Conservation (phyloP, 768 basidiomycete species). For the Pleurotus sapidus region DNA sequence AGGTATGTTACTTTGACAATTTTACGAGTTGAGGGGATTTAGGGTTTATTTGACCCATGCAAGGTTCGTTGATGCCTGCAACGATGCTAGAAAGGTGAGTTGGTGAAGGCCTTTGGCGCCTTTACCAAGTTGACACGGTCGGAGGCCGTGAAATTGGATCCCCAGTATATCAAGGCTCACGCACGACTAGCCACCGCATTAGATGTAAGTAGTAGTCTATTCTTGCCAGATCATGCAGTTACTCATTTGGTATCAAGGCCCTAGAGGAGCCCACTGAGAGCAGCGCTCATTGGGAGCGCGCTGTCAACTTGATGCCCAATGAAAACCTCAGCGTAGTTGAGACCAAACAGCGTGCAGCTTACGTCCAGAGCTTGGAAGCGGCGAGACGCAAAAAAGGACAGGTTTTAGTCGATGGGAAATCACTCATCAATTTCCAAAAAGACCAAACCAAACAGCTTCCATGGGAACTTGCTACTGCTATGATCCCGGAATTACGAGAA, state of each 20-base stretch:
- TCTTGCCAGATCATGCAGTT: not conserved
- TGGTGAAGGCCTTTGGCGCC: not conserved
- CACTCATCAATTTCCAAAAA: not conserved
- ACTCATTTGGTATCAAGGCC: constrained; percentile 12
- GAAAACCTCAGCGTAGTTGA: constrained; percentile 27
- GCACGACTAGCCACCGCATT: constrained; percentile 32
- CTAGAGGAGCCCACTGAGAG: constrained; percentile 16
- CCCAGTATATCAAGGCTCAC: constrained; percentile 40
- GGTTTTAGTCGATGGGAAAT: not conserved
- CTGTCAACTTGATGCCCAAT: constrained; percentile 24
- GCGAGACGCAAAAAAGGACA: constrained; percentile 12
- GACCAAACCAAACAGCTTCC: constrained; percentile 7
- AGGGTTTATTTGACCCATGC: too few relatives aligned
- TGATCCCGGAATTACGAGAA: constrained; percentile 6
- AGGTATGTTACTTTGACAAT: not conserved
- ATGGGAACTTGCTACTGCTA: constrained; percentile 5
- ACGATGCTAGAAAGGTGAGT: constrained; percentile 27
- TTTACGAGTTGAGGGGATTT: not conserved
- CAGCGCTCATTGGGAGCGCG: constrained; percentile 27
- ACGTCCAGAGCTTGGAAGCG: constrained; percentile 24
- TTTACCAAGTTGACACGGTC: not conserved
- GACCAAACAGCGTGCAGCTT: constrained; percentile 31
- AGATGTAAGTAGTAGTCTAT: constrained; percentile 18
- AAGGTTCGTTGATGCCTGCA: constrained; percentile 29
- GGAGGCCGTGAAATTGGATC: constrained; percentile 36